Conservation (phyloP, 2,329 filamentous ascomycete genomes). For the Phaeosphaeriaceae sp. region DNA sequence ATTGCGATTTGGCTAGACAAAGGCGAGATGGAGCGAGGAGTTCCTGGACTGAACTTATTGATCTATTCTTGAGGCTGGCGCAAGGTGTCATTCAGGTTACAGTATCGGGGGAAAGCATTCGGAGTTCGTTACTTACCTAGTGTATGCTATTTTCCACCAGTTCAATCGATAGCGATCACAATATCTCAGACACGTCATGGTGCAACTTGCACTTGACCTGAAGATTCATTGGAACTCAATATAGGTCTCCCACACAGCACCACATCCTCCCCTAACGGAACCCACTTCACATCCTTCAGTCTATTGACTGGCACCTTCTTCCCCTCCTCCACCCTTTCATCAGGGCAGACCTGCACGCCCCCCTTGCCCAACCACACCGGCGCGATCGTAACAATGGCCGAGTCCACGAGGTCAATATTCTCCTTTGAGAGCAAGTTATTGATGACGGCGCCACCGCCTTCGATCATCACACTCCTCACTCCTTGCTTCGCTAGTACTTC, state of each 20-base stretch:
- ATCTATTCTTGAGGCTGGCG: neutral
- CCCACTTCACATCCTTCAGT: slow-evolving; percentile 74
- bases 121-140: neutral
- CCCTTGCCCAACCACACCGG: slow-evolving; percentile 88
- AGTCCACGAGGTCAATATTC: slow-evolving; percentile 71
- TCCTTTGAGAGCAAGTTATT: slow-evolving; percentile 76
- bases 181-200: neutral
- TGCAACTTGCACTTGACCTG: neutral
- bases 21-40: neutral
- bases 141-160: neutral
- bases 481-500: slow-evolving; percentile 64
- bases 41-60: neutral
- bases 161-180: neutral
- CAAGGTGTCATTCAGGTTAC: neutral
- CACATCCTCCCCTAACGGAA: slow-evolving; percentile 81
- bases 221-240: neutral
- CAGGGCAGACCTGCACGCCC: slow-evolving; percentile 80
- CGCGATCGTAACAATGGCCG: slow-evolving; percentile 87
- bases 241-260: slow-evolving; percentile 73
- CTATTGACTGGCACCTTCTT: slow-evolving; percentile 66
- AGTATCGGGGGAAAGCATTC: neutral
- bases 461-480: slow-evolving; percentile 85
- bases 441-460: slow-evolving; percentile 84
- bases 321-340: slow-evolving; percentile 61
- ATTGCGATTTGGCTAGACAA: slow-evolving; percentile 4